Percentiles rank a stretch among this genome's conserved stretches.
These are phyloP conservation scores for Candida nanaspora DNA, from an alignment of 805 yeast species.

Conservation along the genomic window DNA sequence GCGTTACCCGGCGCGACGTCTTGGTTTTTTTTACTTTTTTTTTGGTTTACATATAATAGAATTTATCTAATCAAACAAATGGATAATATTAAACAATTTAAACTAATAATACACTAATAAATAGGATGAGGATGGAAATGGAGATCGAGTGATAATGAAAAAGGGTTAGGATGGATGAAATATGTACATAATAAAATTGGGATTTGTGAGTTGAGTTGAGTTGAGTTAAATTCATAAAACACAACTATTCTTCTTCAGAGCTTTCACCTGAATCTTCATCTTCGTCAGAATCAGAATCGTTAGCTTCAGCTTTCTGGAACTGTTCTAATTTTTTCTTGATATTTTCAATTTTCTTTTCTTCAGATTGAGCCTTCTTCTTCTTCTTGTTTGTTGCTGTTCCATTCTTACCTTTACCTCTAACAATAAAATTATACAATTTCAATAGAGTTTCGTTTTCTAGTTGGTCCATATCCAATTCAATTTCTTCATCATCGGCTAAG, in stretches of 20 bases:
- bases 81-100: not conserved
- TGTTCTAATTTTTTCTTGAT: slow-evolving; percentile 72
- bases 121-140: not conserved
- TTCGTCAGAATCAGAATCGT: slow-evolving; percentile 48
- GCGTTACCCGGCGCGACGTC: no score
- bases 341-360: slow-evolving; percentile 68
- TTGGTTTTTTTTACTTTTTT: not conserved
- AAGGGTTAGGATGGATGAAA: no score
- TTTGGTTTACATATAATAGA: not conserved
- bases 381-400: slow-evolving; percentile 24
- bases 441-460: slow-evolving; percentile 77
- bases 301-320: slow-evolving; percentile 43
- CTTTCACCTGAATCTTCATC: slow-evolving; percentile 64
- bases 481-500: slow-evolving; percentile 76
- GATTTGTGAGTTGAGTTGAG: no score
- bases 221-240: no score
- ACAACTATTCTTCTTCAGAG: slow-evolving; percentile 22
- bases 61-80: not conserved
- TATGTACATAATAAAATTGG: no score
- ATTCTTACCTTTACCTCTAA: slow-evolving; percentile 35
- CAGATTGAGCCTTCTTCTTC: slow-evolving; percentile 46
- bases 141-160: not conserved
- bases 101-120: not conserved
- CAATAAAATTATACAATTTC: slow-evolving; percentile 79
- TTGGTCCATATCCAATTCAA: slow-evolving; percentile 92